Conservation (phyloP, 164 flowering plant genomes). For the Umbellularia californica region DNA sequence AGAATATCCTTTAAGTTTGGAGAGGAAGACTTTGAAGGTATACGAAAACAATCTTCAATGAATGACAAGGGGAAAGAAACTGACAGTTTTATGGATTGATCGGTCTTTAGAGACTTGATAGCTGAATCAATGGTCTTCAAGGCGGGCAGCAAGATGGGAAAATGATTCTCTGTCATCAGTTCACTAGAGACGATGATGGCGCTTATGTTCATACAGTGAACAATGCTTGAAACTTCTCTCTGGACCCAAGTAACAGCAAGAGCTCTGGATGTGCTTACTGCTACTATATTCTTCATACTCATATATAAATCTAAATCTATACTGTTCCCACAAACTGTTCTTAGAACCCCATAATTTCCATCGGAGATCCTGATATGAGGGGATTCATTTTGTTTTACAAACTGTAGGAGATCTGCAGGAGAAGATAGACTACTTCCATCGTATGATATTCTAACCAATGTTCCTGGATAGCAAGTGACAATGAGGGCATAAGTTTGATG, state of each 20-base stretch:
- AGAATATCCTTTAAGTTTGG: not conserved
- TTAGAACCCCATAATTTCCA: not conserved
- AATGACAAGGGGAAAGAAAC: conserved; percentile 3
- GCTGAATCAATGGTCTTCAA: conserved; percentile 6
- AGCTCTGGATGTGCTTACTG: conserved; percentile 2
- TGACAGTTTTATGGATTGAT: conserved; percentile 1
- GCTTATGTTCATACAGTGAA: conserved; percentile 2
- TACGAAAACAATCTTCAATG: conserved; percentile 1
- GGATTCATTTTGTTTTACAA: not conserved
- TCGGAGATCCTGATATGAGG: conserved; percentile 7
- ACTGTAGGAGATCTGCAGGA: not conserved
- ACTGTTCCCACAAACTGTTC: conserved; percentile 1
- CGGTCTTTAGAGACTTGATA: not conserved
- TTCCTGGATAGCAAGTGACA: not conserved
- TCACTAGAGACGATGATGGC: not conserved
- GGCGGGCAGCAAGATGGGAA: not conserved
- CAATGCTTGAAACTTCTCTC: conserved; percentile 3
- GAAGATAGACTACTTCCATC: conserved; percentile 1
- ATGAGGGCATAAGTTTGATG: not conserved
- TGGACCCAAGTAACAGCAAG: conserved; percentile 6
- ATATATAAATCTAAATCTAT: conserved; percentile 2
- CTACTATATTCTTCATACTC: conserved; percentile 3
- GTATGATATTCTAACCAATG: conserved; percentile 1
- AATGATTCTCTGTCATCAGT: conserved; percentile 3
- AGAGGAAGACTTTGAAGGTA: not conserved